Percentiles rank a stretch among this genome's conserved stretches.
Evolutionary conservation across 805 yeast genomes (phyloP).

Genomic region (Candida xyloterini): DNA sequence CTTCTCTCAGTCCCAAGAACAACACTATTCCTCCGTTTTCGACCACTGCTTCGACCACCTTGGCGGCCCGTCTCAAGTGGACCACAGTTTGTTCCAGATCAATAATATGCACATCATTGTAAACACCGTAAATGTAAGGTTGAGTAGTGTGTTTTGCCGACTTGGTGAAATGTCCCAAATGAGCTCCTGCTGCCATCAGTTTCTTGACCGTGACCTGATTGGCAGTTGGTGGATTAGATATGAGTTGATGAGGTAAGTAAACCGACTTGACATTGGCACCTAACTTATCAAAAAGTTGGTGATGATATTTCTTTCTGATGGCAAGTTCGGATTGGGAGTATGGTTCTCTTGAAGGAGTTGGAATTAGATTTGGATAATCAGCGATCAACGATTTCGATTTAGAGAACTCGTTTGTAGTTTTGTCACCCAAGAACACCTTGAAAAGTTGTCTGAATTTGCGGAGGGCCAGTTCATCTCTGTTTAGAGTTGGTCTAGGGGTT

Average conservation of each 20-base stretch:
- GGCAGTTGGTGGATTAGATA: slow-evolving; percentile 54
- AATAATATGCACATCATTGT: slow-evolving; percentile 87
- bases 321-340: slow-evolving; percentile 77
- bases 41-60: slow-evolving; percentile 79
- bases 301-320: slow-evolving; percentile 67
- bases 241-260: slow-evolving; percentile 67
- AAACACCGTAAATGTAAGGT: slow-evolving; percentile 82
- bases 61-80: slow-evolving; percentile 75
- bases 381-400: slow-evolving; percentile 27
- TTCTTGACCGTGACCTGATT: slow-evolving; percentile 62
- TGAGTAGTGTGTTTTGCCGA: slow-evolving; percentile 79
- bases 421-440: slow-evolving; percentile 26
- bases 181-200: slow-evolving; percentile 89
- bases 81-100: slow-evolving; percentile 82
- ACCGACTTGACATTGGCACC: slow-evolving; percentile 67
- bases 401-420: slow-evolving; percentile 20
- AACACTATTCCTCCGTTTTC: slow-evolving; percentile 77
- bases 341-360: slow-evolving; percentile 58
- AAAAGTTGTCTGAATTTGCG: slow-evolving; percentile 28
- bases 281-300: slow-evolving; percentile 47
- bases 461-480: slow-evolving; percentile 29
- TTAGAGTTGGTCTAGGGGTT: slow-evolving; percentile 27
- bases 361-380: slow-evolving; percentile 60
- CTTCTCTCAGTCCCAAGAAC: slow-evolving; percentile 80
- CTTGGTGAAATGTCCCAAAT: slow-evolving; percentile 85